Evolutionary conservation across 768 basidiomycete genomes (phyloP).

Genomic region (Amanita exitialis): DNA sequence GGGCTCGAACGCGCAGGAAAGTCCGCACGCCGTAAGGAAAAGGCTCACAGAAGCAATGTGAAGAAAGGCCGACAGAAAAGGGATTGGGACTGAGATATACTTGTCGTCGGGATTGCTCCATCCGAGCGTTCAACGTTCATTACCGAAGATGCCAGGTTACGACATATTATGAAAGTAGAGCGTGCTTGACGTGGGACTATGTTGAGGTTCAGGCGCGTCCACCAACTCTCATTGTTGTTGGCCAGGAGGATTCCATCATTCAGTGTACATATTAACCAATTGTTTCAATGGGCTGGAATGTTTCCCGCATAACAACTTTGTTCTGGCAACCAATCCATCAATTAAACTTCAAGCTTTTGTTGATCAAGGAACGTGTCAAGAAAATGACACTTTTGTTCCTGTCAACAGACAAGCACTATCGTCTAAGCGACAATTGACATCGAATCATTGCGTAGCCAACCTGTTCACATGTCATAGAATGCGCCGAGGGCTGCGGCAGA

Average conservation of each 20-base stretch:
- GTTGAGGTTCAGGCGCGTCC: not conserved
- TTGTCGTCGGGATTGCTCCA: not conserved
- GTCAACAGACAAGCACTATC: not conserved
- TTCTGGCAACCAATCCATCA: not conserved
- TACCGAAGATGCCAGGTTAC: not conserved
- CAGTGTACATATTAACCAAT: not conserved
- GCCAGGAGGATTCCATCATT: not conserved
- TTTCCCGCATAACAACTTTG: not conserved
- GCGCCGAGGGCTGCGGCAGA: too few relatives aligned
- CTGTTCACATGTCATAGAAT: too few relatives aligned
- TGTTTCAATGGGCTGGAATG: not conserved
- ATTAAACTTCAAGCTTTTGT: not conserved
- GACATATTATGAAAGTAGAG: not conserved
- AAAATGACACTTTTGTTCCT: not conserved
- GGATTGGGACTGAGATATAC: slow-evolving; percentile 5
- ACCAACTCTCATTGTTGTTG: not conserved
- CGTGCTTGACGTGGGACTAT: not conserved
- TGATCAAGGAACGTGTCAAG: not conserved
- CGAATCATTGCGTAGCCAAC: too few relatives aligned
- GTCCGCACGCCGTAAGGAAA: slow-evolving; percentile 35
- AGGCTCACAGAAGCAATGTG: slow-evolving; percentile 40
- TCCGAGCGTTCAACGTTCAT: not conserved
- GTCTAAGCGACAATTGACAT: too few relatives aligned
- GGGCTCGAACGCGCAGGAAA: slow-evolving; percentile 34
- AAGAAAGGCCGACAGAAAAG: slow-evolving; percentile 28